phyloP scores from a whole-genome alignment of 1,284 basidiomycete species.

The Cutaneotrichosporon daszewskae region DNA sequence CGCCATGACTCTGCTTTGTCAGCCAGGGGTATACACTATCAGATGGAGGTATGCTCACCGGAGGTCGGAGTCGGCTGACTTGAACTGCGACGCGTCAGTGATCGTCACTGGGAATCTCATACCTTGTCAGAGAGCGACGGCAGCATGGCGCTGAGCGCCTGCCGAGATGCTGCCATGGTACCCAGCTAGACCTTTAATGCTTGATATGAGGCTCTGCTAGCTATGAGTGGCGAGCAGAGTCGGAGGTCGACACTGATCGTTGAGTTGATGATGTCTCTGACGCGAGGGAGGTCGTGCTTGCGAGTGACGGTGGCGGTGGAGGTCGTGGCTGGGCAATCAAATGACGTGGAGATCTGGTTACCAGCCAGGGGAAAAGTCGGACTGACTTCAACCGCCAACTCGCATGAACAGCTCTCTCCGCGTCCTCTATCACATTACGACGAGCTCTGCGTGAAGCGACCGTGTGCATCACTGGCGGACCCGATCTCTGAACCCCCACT shows the following conservation, averaged over 20 bases:
- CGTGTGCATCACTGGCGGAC: too few relatives aligned
- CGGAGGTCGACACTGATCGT: too few relatives aligned
- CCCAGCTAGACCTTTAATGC: too few relatives aligned
- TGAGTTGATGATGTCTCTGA: too few relatives aligned
- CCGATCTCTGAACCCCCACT: too few relatives aligned
- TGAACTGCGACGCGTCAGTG: conserved; percentile 26
- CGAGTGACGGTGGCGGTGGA: conserved; percentile 3
- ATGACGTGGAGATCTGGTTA: conserved; percentile 2
- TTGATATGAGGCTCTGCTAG: too few relatives aligned
- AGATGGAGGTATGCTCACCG: conserved; percentile 19
- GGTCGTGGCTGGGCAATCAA: too few relatives aligned
- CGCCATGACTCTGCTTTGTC: conserved; percentile 73
- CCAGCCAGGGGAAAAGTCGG: neutral
- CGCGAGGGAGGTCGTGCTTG: too few relatives aligned
- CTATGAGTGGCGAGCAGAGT: too few relatives aligned
- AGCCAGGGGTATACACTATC: neutral
- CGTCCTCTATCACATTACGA: too few relatives aligned
- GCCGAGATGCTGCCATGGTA: conserved; percentile 9
- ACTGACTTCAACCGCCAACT: neutral
- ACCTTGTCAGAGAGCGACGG: conserved; percentile 19
- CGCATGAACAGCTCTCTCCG: too few relatives aligned
- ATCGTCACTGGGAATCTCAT: neutral
- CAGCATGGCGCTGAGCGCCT: conserved; percentile 14
- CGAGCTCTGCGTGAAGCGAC: too few relatives aligned
- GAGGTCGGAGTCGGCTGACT: conserved; percentile 38